Evolutionary conservation across 768 basidiomycete genomes (phyloP), one percentile per base, ranked within the genome.

Genomic region (Mycena crocata): DNA sequence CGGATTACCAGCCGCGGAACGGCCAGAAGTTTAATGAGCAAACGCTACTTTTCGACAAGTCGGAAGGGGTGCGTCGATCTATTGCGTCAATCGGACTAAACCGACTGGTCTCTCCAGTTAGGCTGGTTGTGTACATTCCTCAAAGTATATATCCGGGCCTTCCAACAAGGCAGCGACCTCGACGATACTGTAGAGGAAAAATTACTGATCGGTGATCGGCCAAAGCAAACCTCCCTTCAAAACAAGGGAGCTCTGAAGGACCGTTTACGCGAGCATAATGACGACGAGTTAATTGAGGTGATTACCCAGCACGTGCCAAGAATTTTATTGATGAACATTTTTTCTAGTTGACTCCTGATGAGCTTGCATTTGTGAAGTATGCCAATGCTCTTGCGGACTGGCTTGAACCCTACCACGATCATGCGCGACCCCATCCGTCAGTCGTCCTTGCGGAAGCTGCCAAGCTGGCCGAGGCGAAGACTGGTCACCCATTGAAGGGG

Each of bases 131-230:
- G 80, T 70, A 80, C 85, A 12, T 91, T 93, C 80, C 79, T 95
- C 54, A 90, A 91, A 73, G 79, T 91, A 26, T 96, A 96, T 71
- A 92, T 94, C 71, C 84, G 89, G 58, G 87, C 88, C 52, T 87
- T 94, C 76, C 89, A 92, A 71, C 88, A 91, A 75, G 90, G 90
- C 32, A 93, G 92, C 69, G 93, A 95, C 71, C 80, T 94, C 46
- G 91, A 94, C 72, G 91, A 93, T 67, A 88, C 84, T 1, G 91
- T 93, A 0, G 92, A 94, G 76, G 92, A 93, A 71, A 94, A 93
- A 72, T 82, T 94, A 14, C 82, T 94, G 44, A 89, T 93, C 62
- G 92, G 93, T 28, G 93, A 94, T 78, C 85, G 92, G 28, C 92
- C 92, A 3, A 93, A 91, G 74, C 88, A 87, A 70, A 87, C 80